These are phyloP conservation scores for Cryoendolithus antarcticus DNA, from an alignment of 2,329 filamentous ascomycete genomes.

Conservation along the genomic window DNA sequence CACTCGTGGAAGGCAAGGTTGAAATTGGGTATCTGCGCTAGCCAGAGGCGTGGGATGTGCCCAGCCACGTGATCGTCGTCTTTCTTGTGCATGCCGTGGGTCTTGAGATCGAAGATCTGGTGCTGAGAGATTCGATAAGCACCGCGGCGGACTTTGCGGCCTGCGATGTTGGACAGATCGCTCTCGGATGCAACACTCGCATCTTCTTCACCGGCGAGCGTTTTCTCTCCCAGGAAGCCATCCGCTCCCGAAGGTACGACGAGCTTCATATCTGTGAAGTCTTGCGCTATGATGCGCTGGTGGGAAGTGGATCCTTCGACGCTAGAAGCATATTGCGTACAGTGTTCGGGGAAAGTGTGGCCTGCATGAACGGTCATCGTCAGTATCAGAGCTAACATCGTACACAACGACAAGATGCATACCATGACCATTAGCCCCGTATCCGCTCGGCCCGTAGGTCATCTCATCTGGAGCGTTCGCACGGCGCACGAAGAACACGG, in stretches of 20 bases:
- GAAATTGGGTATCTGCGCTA: slow-evolving; percentile 40
- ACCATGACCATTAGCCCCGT: slow-evolving; percentile 1
- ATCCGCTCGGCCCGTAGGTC: slow-evolving; percentile 28
- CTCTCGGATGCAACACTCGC: too few relatives aligned
- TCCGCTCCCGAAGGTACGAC: too few relatives aligned
- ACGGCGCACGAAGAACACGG: slow-evolving; percentile 50
- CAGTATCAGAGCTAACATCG: too few relatives aligned
- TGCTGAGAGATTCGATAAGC: slow-evolving; percentile 25
- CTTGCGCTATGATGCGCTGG: slow-evolving; percentile 49
- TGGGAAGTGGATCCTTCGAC: slow-evolving; percentile 47
- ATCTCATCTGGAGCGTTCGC: slow-evolving; percentile 48
- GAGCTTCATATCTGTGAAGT: slow-evolving; percentile 45
- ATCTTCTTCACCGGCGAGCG: background rate
- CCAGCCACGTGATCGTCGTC: slow-evolving; percentile 19
- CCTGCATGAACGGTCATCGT: slow-evolving; percentile 23
- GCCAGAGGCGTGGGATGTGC: slow-evolving; percentile 36
- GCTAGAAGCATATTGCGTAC: slow-evolving; percentile 49
- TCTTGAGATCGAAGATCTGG: slow-evolving; percentile 35
- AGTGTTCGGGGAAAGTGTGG: slow-evolving; percentile 53
- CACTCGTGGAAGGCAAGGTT: slow-evolving; percentile 38
- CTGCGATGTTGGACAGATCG: too few relatives aligned
- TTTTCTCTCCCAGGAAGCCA: slow-evolving; percentile 34
- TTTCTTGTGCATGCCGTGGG: background rate
- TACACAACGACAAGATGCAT: too few relatives aligned
- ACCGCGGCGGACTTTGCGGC: background rate